Evolutionary conservation across 352 stramenopile species (phyloP).

Genomic region (Pythium folliculosum): DNA sequence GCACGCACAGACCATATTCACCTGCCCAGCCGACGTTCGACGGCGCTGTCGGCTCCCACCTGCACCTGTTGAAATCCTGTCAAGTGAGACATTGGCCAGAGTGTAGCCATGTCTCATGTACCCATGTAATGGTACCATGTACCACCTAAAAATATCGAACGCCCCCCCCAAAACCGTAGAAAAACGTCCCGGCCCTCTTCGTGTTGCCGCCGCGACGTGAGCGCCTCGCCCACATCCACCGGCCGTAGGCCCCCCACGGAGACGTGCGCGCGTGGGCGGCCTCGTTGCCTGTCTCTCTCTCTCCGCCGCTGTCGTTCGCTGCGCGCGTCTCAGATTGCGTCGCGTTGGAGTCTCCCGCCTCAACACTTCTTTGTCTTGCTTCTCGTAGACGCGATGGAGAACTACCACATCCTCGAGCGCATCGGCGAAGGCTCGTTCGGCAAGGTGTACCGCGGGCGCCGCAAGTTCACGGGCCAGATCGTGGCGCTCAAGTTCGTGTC

Average conservation of each 20-base stretch:
- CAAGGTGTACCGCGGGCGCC: constrained; percentile 81
- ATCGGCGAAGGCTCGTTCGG: constrained; percentile 92
- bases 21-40: too few species aligned
- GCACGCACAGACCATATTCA: too few species aligned
- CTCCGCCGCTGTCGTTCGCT: neutral
- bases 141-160: constrained; percentile 15
- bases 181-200: neutral
- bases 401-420: constrained; percentile 93
- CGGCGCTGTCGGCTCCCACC: too few species aligned
- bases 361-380: too few species aligned
- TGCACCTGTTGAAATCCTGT: too few species aligned
- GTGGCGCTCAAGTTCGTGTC: constrained; percentile 95
- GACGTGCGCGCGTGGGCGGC: neutral
- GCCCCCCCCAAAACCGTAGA: neutral
- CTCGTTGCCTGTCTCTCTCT: neutral
- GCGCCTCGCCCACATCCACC: neutral
- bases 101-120: constrained; percentile 11
- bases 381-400: constrained; percentile 78
- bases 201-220: too few species aligned
- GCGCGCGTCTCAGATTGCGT: too few species aligned
- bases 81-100: neutral
- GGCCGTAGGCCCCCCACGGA: neutral
- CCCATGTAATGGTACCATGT: constrained; percentile 6
- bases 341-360: too few species aligned
- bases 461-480: constrained; percentile 87